Base-by-base conservation (phyloP, 495 filamentous ascomycete species). In the Tuber indicum region DNA sequence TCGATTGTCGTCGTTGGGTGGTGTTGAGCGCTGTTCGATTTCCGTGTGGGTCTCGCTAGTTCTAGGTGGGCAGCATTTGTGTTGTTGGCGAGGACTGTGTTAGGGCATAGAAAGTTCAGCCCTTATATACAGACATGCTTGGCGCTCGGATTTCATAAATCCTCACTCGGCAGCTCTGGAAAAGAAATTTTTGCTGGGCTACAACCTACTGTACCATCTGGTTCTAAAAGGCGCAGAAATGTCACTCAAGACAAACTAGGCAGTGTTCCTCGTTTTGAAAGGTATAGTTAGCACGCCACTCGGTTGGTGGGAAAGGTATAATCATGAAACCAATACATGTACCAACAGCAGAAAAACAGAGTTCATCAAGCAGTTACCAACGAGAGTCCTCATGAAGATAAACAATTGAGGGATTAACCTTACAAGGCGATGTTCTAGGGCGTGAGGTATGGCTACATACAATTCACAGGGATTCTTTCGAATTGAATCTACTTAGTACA, bases 1-100 rank as follows among this genome's bases (percentile, higher is more conserved):
- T 26, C 44, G 72, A 74, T 75, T 71, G 79, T 58, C 77, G 76
- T 72, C 36, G 70, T 76, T 73, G 74, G 75, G 74, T 72, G 77
- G 69, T 74, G 81, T 75, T 78, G 79, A 75, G 32, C 78, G 75
- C 73, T 66, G 75, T 45, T 74, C n/a, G 43, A 75, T 74, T 74
- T 80, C 73, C 74, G 71, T 75, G 77, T 72, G 78, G 73, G 75
- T 77, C 73, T 42, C 66, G 26, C 39, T 26, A 49, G 77, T 32
- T 26, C 52, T 43, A 70, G 39, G 43, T 19, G 49, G 44, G 70
- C 52, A 10, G 58, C 47, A 73, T 74, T 62, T 80, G 71, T 80
- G 77, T 72, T 2, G 77, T 74, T 71, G 76, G 72, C 72, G 16
- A 62, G 58, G 78, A 80, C 78, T 80, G 78, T 49, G 66, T 74